Base-by-base conservation (phyloP, 1,284 basidiomycete species). In the Cutaneotrichosporon dermatis region DNA sequence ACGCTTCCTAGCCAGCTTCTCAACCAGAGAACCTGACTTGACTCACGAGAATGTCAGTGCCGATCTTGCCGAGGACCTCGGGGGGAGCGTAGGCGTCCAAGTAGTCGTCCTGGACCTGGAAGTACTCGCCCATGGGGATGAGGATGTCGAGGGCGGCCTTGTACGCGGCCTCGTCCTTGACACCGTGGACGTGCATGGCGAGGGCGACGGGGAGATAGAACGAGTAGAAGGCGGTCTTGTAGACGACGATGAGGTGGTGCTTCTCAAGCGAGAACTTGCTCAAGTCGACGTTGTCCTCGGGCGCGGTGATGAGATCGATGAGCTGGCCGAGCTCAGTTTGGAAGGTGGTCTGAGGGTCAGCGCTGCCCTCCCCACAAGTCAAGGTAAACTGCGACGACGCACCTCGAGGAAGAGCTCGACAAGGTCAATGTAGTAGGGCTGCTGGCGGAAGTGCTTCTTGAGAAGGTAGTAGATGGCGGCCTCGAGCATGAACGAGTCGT, bases 141-240 rank as follows among this genome's bases (percentile, higher is more conserved):
- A 98, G 85, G 73, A 99, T 95, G 53, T 86, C 84, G 54, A 87
- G 82, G 0, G 95, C 90, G 65, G 86, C 79, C 59, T 88, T 83
- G 82, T 92, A 98, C 4, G 90, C 86, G 11, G 83, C 78, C 39
- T 84, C 79, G 64, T 85, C 82, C 9, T 86, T 85, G 70, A 96
- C 85, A 57, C 86, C 85, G 66, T 83, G 72, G 76, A 84, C 81
- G 74, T 87, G 85, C 87, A 99, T 89, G 25, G 93, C 93, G 61
- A 95, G 86, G 6, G 94, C 94, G 65, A 98, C 92, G 57, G 96
- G 93, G 63, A 99, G 89, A 82, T 98, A 97, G 84, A 98, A 99
- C 36, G 92, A 97, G 81, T 99, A 99, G 81, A 86, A 97, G 0
- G 95, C 91, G 15, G 96, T 98, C 81, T 99, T 99, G 86, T 95